These are phyloP conservation scores for Aegilops speltoides DNA, from an alignment of 176 grass and related monocot genomes.

Conservation along the genomic window DNA sequence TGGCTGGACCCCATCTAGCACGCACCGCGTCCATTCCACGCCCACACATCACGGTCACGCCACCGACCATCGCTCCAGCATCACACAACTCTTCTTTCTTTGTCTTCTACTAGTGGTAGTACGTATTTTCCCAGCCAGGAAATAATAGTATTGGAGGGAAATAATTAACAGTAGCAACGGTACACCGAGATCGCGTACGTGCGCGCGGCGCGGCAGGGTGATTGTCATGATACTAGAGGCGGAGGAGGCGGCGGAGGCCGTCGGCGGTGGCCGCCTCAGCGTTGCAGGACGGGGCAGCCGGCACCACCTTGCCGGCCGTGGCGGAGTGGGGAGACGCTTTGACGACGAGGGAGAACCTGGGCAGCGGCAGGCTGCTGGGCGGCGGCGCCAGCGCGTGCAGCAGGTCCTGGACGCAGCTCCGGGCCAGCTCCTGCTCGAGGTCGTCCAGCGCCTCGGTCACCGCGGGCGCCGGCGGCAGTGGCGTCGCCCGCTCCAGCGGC, in stretches of 20 bases:
- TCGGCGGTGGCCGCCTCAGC: slow-evolving; percentile 34
- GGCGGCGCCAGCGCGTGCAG: slow-evolving; percentile 58
- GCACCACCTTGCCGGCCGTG: background rate
- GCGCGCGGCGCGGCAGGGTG: background rate
- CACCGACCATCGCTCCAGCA: slow-evolving; percentile 55
- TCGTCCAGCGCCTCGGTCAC: slow-evolving; percentile 50
- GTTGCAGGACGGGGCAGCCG: slow-evolving; percentile 29
- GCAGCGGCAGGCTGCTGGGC: slow-evolving; percentile 69
- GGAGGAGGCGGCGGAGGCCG: slow-evolving; percentile 41
- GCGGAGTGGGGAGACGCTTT: background rate
- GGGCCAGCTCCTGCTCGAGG: slow-evolving; percentile 52
- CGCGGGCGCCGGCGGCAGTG: slow-evolving; percentile 33
- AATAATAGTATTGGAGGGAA: slow-evolving; percentile 59
- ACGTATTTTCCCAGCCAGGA: slow-evolving; percentile 38
- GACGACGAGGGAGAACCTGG: slow-evolving; percentile 52
- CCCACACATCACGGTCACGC: slow-evolving; percentile 45
- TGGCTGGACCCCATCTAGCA: background rate
- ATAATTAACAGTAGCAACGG: background rate
- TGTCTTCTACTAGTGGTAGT: background rate
- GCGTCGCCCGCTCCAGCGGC: slow-evolving; percentile 53
- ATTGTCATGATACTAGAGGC: slow-evolving; percentile 28
- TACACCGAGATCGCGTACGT: background rate
- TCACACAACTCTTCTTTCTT: slow-evolving; percentile 40
- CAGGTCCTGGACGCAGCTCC: slow-evolving; percentile 46
- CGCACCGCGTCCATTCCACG: slow-evolving; percentile 38